phyloP scores from a whole-genome alignment of 2,329 filamentous ascomycete species.

The Emmonsia crescens region DNA sequence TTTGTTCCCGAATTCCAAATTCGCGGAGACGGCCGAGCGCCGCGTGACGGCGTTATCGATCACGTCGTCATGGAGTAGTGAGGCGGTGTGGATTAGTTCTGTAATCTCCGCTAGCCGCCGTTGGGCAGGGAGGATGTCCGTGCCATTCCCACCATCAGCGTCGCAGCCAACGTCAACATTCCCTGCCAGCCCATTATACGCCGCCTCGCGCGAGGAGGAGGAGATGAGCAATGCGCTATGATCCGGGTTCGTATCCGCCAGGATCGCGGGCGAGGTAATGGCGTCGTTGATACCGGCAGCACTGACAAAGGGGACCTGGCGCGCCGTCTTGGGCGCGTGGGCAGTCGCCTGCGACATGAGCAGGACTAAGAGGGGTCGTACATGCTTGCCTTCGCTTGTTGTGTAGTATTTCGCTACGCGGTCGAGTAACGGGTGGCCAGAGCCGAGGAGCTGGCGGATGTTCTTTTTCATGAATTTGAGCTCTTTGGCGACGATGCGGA shows the following conservation, averaged over 20 bases:
- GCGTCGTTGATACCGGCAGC: conserved; percentile 44
- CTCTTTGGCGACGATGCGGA: conserved; percentile 86
- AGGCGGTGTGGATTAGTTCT: conserved; percentile 94
- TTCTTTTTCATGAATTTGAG: conserved; percentile 94
- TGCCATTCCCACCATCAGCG: conserved; percentile 28
- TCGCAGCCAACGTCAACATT: background rate
- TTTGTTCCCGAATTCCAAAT: conserved; percentile 95
- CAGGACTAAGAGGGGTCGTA: conserved; percentile 85
- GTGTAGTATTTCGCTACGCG: conserved; percentile 98
- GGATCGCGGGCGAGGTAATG: conserved; percentile 50
- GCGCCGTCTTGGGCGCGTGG: conserved; percentile 55
- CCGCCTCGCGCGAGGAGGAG: conserved; percentile 11
- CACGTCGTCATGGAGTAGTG: conserved; percentile 93
- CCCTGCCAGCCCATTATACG: background rate
- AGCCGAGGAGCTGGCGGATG: conserved; percentile 84
- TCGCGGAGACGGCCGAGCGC: conserved; percentile 75
- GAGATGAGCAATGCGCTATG: conserved; percentile 42
- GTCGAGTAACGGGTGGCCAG: conserved; percentile 86
- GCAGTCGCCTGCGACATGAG: conserved; percentile 92
- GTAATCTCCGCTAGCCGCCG: conserved; percentile 90
- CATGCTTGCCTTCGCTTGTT: conserved; percentile 89
- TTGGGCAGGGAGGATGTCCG: conserved; percentile 76
- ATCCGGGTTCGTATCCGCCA: conserved; percentile 75
- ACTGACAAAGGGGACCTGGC: conserved; percentile 21
- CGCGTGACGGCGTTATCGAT: conserved; percentile 86